Evolutionary conservation across 169 alveolate species (phyloP).

Genomic region (Eimeria zaria): DNA sequence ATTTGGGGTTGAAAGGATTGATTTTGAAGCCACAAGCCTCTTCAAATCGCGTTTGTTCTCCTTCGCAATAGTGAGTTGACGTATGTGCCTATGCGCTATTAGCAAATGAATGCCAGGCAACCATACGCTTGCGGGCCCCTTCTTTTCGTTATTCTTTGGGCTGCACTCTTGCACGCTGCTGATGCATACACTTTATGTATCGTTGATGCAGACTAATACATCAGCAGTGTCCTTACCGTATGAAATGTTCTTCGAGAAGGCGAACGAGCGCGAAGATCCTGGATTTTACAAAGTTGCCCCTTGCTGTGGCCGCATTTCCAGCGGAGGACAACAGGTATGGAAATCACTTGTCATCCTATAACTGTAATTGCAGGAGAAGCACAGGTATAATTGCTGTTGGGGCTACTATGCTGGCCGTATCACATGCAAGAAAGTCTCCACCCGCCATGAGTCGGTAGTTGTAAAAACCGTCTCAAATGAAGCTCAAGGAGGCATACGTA

Average conservation of each 20-base stretch:
- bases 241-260: constrained; percentile 89
- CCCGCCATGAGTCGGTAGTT: neutral
- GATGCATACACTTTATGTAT: neutral
- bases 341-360: neutral
- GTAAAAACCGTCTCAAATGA: neutral
- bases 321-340: constrained; percentile 64
- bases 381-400: neutral
- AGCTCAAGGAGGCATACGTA: neutral
- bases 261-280: constrained; percentile 47
- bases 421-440: neutral
- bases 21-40: constrained; percentile 95
- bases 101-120: neutral
- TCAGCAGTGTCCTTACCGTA: constrained; percentile 93
- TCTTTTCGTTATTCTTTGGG: neutral
- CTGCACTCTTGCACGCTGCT: neutral
- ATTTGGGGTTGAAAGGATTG: constrained; percentile 90
- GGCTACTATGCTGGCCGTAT: neutral
- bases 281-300: constrained; percentile 70
- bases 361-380: too few species aligned
- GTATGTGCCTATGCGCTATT: neutral
- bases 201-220: constrained; percentile 80
- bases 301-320: constrained; percentile 44
- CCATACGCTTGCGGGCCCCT: neutral
- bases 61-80: constrained; percentile 91
- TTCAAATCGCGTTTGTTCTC: constrained; percentile 94